A percentile compares a stretch with the other conserved stretches of the same genome.
phyloP scores from a whole-genome alignment of 23 red algal genomes.

The Gracilaria gracilis region DNA sequence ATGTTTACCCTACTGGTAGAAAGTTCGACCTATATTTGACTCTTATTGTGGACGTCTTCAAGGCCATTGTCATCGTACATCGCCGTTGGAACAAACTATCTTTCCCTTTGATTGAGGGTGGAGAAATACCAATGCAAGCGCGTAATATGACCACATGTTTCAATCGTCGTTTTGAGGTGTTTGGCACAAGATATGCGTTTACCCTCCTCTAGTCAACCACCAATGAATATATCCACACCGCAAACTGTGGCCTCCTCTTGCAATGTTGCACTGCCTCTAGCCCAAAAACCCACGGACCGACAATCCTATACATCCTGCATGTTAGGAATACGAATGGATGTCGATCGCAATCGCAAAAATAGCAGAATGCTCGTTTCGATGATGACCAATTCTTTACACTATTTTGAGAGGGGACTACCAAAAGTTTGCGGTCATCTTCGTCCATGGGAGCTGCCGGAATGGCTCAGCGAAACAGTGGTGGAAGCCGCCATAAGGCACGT shows the following conservation, averaged over 20 bases:
- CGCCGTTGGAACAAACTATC: neutral
- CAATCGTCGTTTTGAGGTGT: neutral
- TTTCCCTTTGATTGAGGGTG: neutral
- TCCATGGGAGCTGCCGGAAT: no score
- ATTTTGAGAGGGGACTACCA: no score
- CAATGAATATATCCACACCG: neutral
- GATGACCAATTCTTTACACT: no score
- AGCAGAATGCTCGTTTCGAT: no score
- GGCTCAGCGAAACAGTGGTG: no score
- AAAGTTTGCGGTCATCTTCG: no score
- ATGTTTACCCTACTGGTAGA: neutral
- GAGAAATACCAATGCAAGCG: neutral
- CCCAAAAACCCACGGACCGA: neutral
- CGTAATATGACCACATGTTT: neutral
- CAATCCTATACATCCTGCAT: neutral
- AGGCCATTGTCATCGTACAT: neutral
- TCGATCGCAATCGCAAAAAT: neutral
- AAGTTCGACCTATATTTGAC: neutral
- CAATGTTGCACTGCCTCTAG: neutral
- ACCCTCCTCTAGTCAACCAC: neutral
- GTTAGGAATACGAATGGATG: constrained; percentile 8
- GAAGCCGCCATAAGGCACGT: neutral
- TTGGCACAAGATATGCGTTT: neutral
- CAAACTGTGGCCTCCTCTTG: neutral
- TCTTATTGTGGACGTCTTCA: neutral